phyloP scores from a whole-genome alignment of 176 grass and related monocot species.

The Rhynchospora pubera region DNA sequence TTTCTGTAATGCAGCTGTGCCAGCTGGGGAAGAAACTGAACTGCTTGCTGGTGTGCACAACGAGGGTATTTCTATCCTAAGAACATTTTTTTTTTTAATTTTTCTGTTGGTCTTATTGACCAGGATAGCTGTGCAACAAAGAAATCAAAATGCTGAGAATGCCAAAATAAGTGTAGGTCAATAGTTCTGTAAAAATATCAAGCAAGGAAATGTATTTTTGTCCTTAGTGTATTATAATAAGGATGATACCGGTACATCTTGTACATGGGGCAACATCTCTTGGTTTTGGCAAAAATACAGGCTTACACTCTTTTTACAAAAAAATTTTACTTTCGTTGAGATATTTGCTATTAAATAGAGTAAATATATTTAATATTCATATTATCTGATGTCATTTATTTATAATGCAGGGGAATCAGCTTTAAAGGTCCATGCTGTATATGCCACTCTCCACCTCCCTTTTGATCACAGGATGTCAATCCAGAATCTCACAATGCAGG shows the following conservation, averaged over 20 bases:
- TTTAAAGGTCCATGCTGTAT: slow-evolving; percentile 68
- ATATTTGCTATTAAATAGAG: not conserved
- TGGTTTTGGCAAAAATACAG: not conserved
- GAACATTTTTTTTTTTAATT: not conserved
- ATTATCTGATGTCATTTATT: not conserved
- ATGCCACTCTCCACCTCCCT: slow-evolving; percentile 89
- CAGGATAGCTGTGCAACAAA: not conserved
- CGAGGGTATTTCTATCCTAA: slow-evolving; percentile 41
- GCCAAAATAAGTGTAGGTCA: not conserved
- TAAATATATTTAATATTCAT: not conserved
- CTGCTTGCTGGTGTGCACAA: slow-evolving; percentile 92
- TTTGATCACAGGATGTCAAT: slow-evolving; percentile 76
- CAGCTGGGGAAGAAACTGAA: slow-evolving; percentile 81
- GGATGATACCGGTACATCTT: not conserved
- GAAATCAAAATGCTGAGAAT: not conserved
- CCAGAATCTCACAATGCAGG: slow-evolving; percentile 97
- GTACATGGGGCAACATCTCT: not conserved
- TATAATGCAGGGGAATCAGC: slow-evolving; percentile 64
- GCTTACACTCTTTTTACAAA: not conserved
- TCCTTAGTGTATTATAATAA: not conserved
- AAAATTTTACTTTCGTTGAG: not conserved
- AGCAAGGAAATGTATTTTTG: not conserved
- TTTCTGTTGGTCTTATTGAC: not conserved
- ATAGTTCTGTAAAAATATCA: not conserved
- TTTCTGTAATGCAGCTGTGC: slow-evolving; percentile 53